phyloP scores from a whole-genome alignment of 2,329 filamentous ascomycete species.

The Colletotrichum cordylinicola region DNA sequence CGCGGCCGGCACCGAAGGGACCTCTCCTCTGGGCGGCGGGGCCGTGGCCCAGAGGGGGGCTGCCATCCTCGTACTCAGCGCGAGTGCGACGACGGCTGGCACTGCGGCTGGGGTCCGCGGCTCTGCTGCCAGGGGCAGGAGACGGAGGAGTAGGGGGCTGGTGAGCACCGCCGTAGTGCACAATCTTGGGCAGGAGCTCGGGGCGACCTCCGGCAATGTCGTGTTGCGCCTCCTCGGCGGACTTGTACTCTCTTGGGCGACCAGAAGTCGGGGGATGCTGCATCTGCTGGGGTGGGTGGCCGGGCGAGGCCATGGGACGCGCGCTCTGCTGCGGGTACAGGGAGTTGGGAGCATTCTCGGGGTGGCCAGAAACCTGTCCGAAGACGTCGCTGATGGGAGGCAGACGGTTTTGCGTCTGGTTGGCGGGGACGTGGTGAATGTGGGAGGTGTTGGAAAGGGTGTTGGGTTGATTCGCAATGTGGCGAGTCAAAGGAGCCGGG shows the following conservation, averaged over 20 bases:
- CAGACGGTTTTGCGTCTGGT: conserved; percentile 88
- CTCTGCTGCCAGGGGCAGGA: conserved; percentile 62
- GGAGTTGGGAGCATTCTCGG: conserved; percentile 56
- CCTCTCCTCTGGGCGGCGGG: conserved; percentile 66
- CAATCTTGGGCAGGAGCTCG: conserved; percentile 88
- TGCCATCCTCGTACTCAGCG: conserved; percentile 92
- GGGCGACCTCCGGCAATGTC: conserved; percentile 90
- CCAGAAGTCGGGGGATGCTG: conserved; percentile 58
- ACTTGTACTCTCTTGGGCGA: conserved; percentile 86
- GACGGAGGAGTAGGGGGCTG: conserved; percentile 93
- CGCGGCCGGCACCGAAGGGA: conserved; percentile 81
- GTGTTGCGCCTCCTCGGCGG: conserved; percentile 93
- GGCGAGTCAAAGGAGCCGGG: conserved; percentile 76
- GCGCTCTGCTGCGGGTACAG: conserved; percentile 67
- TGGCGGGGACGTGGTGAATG: conserved; percentile 87
- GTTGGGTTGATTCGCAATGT: conserved; percentile 81
- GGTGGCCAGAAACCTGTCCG: conserved; percentile 73
- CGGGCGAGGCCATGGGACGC: conserved; percentile 77
- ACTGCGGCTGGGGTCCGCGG: conserved; percentile 59
- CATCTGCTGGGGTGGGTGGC: conserved; percentile 64
- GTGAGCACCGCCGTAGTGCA: conserved; percentile 87
- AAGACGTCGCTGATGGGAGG: conserved; percentile 97
- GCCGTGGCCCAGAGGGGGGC: conserved; percentile 81
- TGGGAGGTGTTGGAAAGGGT: conserved; percentile 85
- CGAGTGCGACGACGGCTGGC: conserved; percentile 76